Base-by-base conservation (phyloP, 2,329 filamentous ascomycete genomes). In the Colletotrichum plurivorum region DNA sequence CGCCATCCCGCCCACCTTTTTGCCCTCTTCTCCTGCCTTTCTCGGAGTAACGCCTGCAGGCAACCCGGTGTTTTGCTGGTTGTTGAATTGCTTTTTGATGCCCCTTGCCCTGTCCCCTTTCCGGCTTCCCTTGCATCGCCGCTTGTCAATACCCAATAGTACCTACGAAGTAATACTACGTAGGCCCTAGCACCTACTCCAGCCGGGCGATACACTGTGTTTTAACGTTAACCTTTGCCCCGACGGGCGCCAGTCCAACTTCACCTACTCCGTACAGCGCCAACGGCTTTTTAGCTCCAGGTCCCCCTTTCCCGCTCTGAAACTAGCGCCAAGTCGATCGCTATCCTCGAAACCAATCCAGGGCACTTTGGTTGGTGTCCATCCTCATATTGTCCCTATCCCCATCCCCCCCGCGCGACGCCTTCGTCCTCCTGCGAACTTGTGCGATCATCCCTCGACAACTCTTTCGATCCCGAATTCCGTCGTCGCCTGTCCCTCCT, bases 241-340 rank as follows among this genome's bases (percentile, higher is more conserved):
- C 13, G 41, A n/a, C 16, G 16, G 41, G 12, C 41, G 41, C 41
- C 41, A 43, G n/a, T 43, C 41, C 31, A 36, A 36, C 41, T 43
- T 43, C 10, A 15, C 13, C 43, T 31, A 52, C 41, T 16, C n/a
- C n/a, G n/a, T n/a, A n/a, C n/a, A n/a, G 20, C 57, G 31, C 57
- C 57, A 60, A 52, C 20, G 27, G 57, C 46, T 8, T 41, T 45
- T 60, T 52, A 49, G 57, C 57, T 43, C 36, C 15, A 36, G 10
- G 9, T n/a, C 46, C 31, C 57, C 57, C 57, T 60, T 60, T 60
- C 57, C 31, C 45, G 43, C 27, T 49, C 27, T 51, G 56, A 59
- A 51, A 59, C 56, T 60, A 60, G 57, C 57, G 57, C 46, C 57
- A n/a, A 9, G 16, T 41, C 15, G 46, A 39, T 36, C 16, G 46